Evolutionary conservation across 2,329 filamentous ascomycete species (phyloP), one percentile per base, ranked within the genome.

Genomic region (Biscogniauxia sp.): DNA sequence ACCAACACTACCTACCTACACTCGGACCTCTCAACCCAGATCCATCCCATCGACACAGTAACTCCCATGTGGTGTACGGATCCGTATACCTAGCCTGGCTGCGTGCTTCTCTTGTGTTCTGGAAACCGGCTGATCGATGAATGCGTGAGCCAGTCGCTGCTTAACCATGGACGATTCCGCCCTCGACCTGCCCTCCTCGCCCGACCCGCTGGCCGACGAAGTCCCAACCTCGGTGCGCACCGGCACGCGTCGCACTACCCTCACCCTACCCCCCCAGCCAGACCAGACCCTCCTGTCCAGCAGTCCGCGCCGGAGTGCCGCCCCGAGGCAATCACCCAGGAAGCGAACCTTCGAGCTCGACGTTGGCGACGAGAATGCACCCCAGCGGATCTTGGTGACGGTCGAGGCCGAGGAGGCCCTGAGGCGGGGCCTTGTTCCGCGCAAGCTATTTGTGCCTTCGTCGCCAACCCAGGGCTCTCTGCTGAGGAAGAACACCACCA

Each of bases 321-420:
- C 66, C 26, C 49, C 63, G 61, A 74, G 20, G 19, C 69, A 69
- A 17, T 85, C 84, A 51, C 83, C 84, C 49, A 76, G 82, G 54
- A 86, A 84, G 73, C 83, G 81, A 68, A 84, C 77, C 52, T 85
- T 85, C 63, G 80, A 84, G 70, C 78, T 86, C 37, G 82, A 85
- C 64, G 81, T 84, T 25, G 83, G 83, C 53, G 75, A 81, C 65
- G 76, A 77, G 45, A 71, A 70, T 53, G 78, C 82, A 53, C 82
- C 83, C 2, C 82, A 85, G 70, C 79, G 77, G 60, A 75, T 86
- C 51, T 75, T 78, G 52, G 82, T 85, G 56, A 86, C 84, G 9
- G 82, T 85, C 56, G 83, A 86, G 70, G 80, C 82, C 2, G 67
- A 75, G 51, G 69, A 68, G 54, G 67, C 54, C 57, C 41, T 69